Base-by-base conservation (phyloP, 257 asterid genomes). In the Hygrophila difformis region DNA sequence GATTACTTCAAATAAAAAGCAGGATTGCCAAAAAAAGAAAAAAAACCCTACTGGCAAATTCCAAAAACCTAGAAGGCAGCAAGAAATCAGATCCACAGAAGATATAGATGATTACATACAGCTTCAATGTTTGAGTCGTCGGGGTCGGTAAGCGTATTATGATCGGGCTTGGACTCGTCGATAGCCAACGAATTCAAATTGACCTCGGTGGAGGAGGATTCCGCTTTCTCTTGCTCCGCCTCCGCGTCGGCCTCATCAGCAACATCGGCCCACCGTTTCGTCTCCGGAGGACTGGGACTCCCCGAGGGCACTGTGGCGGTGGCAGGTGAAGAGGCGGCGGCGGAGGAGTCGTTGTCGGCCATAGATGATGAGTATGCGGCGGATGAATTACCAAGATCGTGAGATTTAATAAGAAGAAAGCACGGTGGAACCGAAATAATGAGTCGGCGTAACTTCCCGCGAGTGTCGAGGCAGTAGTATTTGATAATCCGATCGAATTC, bases 201-300 rank as follows among this genome's bases (percentile, higher is more conserved):
- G 7, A 37, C 26, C 20, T 50, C 65, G 16, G 57, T 18, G 1
- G 60, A 37, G 5, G 44, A 26, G 0, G 37, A 5, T 7, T 47
- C 60, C 3, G 69, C 37, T 11, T 33, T 24, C 14, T 31, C 59
- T 10, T 53, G 57, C 26, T 63, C 55, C 12, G 37, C 37, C 1
- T 59, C 78, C 12, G 56, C 37, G 0, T 59, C 78, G 10, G 56
- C 41, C 61, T 56, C 67, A 6, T 72, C 76, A 6, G 73, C 79
- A 15, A 55, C 71, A 38, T 73, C 93, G 0, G 89, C 89, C 86
- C 89, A 82, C 11, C 84, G 60, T 51, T 39, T 64, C 9, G 61
- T 39, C 46, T 58, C 76, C 33, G 52, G 8, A 1, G 34, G 29
- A 2, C 7, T 24, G 5, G 29, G 7, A 24, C 5, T 7, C 29